Conservation (phyloP, 805 yeast genomes). For the Starmerella riodocensis region DNA sequence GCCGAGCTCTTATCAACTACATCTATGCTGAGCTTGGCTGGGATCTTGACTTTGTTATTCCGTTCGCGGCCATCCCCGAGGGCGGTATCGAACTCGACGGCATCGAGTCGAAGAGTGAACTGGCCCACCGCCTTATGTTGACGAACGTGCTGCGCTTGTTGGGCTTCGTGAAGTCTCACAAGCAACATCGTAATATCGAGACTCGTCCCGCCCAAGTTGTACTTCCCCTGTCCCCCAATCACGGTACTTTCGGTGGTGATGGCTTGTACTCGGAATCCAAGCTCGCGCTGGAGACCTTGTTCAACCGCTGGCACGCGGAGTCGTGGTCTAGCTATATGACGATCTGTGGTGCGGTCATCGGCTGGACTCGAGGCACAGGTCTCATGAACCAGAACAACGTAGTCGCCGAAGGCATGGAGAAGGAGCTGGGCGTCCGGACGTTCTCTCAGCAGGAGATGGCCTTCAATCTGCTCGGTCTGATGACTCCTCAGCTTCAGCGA, state of each 20-base stretch:
- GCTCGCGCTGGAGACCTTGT: constrained; percentile 83
- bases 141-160: constrained; percentile 85
- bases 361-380: constrained; percentile 99
- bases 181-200: constrained; percentile 59
- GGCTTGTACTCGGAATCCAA: constrained; percentile 98
- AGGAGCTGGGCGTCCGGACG: constrained; percentile 79
- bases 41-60: constrained; percentile 93
- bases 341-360: constrained; percentile 94
- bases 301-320: constrained; percentile 98
- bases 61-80: constrained; percentile 99
- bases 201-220: constrained; percentile 98
- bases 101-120: constrained; percentile 89
- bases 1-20: constrained; percentile 68
- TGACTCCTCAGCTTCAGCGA: constrained; percentile 73
- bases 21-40: constrained; percentile 83
- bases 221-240: constrained; percentile 95
- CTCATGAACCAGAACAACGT: constrained; percentile 94
- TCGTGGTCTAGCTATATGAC: constrained; percentile 91
- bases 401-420: constrained; percentile 95
- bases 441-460: constrained; percentile 99
- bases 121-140: constrained; percentile 97
- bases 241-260: constrained; percentile 96
- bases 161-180: constrained; percentile 79
- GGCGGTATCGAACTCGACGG: constrained; percentile 89
- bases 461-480: constrained; percentile 85